A percentile compares a stretch with the other conserved stretches of the same genome.
These are phyloP conservation scores for Plasmopara muralis DNA, from an alignment of 352 stramenopile genomes.

Conservation along the genomic window DNA sequence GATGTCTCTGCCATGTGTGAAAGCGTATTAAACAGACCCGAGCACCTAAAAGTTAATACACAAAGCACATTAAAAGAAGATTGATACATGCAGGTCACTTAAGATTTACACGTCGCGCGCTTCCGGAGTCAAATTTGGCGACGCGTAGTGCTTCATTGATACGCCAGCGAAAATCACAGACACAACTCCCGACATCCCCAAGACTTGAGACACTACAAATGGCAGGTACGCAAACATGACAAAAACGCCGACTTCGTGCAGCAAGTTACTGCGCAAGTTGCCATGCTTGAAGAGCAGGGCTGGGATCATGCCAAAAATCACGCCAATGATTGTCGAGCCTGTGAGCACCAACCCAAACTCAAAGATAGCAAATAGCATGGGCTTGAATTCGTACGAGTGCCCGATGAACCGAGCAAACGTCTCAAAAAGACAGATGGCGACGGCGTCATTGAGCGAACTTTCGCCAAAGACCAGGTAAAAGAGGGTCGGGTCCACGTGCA, in stretches of 20 bases:
- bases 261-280: constrained; percentile 78
- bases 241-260: constrained; percentile 87
- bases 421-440: constrained; percentile 91
- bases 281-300: constrained; percentile 88
- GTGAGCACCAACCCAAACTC: constrained; percentile 89
- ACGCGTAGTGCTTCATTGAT: constrained; percentile 86
- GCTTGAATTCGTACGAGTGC: constrained; percentile 72
- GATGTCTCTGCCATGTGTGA: constrained; percentile 88
- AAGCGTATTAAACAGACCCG: constrained; percentile 86
- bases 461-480: constrained; percentile 96
- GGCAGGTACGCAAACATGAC: constrained; percentile 84
- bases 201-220: constrained; percentile 64
- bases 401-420: constrained; percentile 90
- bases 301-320: constrained; percentile 74
- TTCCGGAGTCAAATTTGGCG: constrained; percentile 78
- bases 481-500: constrained; percentile 85
- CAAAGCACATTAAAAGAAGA: background rate
- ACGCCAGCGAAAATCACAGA: constrained; percentile 92
- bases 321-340: constrained; percentile 84
- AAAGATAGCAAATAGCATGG: constrained; percentile 73
- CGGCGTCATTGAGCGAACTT: constrained; percentile 91
- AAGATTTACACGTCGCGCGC: constrained; percentile 67
- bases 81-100: background rate
- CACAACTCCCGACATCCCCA: constrained; percentile 89
- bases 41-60: constrained; percentile 36